phyloP scores from a whole-genome alignment of 1,139 yeast species.

The Candida mesenterica region DNA sequence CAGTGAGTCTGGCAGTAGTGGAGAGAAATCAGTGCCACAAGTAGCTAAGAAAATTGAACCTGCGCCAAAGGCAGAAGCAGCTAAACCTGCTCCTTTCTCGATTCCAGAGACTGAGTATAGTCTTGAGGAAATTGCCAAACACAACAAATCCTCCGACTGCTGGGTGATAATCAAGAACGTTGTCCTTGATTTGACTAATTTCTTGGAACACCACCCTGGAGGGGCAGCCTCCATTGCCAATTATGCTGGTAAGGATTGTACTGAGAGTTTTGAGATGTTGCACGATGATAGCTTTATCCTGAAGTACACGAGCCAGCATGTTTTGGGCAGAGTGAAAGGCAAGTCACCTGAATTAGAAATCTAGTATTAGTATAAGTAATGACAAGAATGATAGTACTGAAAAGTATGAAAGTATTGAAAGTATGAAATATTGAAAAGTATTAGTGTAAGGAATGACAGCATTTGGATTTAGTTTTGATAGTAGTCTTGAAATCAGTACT shows the following conservation, averaged over 20 bases:
- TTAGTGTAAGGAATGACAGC: no score
- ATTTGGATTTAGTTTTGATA: no score
- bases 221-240: slow-evolving; percentile 70
- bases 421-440: no score
- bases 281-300: slow-evolving; percentile 55
- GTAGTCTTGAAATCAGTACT: no score
- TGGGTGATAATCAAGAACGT: slow-evolving; percentile 88
- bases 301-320: slow-evolving; percentile 46
- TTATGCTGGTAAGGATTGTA: slow-evolving; percentile 90
- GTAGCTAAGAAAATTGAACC: slow-evolving; percentile 2
- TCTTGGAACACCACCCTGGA: slow-evolving; percentile 84
- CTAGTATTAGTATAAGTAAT: slow-evolving; percentile 9
- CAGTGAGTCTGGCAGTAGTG: neutral
- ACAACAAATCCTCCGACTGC: slow-evolving; percentile 62
- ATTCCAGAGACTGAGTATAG: slow-evolving; percentile 47
- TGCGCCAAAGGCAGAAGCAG: slow-evolving; percentile 6
- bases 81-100: slow-evolving; percentile 18
- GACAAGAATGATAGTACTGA: no score
- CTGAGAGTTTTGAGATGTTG: slow-evolving; percentile 69
- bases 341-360: slow-evolving; percentile 38
- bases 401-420: no score
- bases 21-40: neutral
- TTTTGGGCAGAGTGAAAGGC: slow-evolving; percentile 52
- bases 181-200: slow-evolving; percentile 80
- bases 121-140: slow-evolving; percentile 59